Evolutionary conservation across 2,329 filamentous ascomycete genomes (phyloP).

Genomic region (Lachnellula occidentalis): DNA sequence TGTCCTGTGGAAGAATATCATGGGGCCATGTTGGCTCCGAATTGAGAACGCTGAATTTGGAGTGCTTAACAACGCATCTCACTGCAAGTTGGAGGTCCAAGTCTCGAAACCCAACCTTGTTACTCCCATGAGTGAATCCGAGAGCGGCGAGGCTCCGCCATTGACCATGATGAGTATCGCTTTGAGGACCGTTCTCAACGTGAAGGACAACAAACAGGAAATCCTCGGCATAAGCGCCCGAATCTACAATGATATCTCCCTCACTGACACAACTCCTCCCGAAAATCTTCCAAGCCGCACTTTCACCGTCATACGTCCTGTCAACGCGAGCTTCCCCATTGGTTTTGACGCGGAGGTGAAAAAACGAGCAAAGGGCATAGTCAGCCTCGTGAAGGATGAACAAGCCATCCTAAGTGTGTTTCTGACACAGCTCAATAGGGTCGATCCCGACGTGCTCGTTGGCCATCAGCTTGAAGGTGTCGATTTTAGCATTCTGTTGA

Average conservation of each 20-base stretch:
- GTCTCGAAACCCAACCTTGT: conserved; percentile 75
- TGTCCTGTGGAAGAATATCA: conserved; percentile 97
- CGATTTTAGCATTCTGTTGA: conserved; percentile 87
- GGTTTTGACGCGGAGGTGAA: conserved; percentile 76
- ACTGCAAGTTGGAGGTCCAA: conserved; percentile 91
- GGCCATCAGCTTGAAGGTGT: conserved; percentile 97
- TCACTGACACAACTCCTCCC: conserved; percentile 81
- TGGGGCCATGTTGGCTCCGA: conserved; percentile 96
- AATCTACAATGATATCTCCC: conserved; percentile 83
- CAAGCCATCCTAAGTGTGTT: conserved; percentile 82
- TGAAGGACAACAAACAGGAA: conserved; percentile 93
- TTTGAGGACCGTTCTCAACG: conserved; percentile 81
- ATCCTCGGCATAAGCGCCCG: conserved; percentile 87
- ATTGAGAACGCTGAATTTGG: conserved; percentile 82
- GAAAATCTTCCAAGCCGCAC: conserved; percentile 85
- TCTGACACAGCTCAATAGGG: conserved; percentile 77
- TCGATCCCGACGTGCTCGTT: conserved; percentile 89
- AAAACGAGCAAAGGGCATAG: conserved; percentile 65
- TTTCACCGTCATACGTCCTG: conserved; percentile 85
- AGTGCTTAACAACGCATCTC: conserved; percentile 83
- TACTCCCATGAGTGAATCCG: conserved; percentile 65
- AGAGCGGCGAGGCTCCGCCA: conserved; percentile 77
- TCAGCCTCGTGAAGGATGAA: conserved; percentile 80
- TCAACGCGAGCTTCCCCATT: conserved; percentile 68
- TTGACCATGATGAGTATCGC: conserved; percentile 95